phyloP scores from a whole-genome alignment of 208 protist species.

The Trypanosoma scelopori region DNA sequence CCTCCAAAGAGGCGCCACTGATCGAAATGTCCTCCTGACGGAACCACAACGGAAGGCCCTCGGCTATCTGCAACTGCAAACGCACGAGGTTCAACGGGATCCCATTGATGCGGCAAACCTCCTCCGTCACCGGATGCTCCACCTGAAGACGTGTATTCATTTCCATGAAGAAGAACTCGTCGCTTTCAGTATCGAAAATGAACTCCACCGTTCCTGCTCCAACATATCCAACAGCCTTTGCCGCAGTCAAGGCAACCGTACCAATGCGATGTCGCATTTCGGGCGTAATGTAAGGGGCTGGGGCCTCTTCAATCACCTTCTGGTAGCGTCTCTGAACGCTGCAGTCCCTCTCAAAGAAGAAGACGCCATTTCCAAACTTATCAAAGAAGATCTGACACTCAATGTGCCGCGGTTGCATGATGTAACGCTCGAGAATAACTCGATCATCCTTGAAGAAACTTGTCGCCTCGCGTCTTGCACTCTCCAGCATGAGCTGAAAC shows the following conservation, averaged over 20 bases:
- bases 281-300: slow-evolving; percentile 58
- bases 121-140: slow-evolving; percentile 96
- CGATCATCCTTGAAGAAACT: slow-evolving; percentile 92
- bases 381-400: slow-evolving; percentile 96
- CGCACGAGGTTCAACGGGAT: slow-evolving; percentile 93
- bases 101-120: slow-evolving; percentile 84
- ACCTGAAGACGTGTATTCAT: slow-evolving; percentile 99
- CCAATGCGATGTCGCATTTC: slow-evolving; percentile 79
- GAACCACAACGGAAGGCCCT: slow-evolving; percentile 66
- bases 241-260: slow-evolving; percentile 68
- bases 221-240: slow-evolving; percentile 90
- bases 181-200: slow-evolving; percentile 87
- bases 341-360: slow-evolving; percentile 96
- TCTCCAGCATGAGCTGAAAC: slow-evolving; percentile 52
- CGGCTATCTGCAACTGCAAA: slow-evolving; percentile 88
- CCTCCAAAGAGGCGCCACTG: slow-evolving; percentile 90
- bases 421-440: slow-evolving; percentile 94
- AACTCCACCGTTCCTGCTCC: slow-evolving; percentile 98
- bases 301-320: slow-evolving; percentile 94
- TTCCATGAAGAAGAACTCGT: slow-evolving; percentile 98
- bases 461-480: slow-evolving; percentile 84
- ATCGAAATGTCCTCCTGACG: slow-evolving; percentile 80
- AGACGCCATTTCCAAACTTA: slow-evolving; percentile 88
- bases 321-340: slow-evolving; percentile 96
- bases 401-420: slow-evolving; percentile 89